Evolutionary conservation across 1,139 yeast genomes (phyloP).

Genomic region (Geotrichum macrosporum): DNA sequence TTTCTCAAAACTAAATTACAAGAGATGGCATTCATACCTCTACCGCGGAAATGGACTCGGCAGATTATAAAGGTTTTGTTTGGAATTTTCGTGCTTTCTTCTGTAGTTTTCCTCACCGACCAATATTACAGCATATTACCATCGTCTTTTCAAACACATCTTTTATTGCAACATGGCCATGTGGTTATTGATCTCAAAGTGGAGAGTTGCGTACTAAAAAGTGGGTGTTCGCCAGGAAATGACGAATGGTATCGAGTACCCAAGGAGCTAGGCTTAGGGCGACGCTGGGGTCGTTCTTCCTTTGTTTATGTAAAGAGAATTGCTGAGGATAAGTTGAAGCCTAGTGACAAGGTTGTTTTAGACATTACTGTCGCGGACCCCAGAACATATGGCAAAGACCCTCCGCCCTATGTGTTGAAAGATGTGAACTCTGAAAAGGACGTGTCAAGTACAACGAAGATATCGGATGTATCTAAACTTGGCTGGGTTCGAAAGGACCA

Average conservation of each 20-base stretch:
- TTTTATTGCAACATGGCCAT: constrained; percentile 29
- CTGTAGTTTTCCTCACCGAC: constrained; percentile 30
- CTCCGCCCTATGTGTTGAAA: constrained; percentile 25
- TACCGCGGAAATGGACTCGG: constrained; percentile 34
- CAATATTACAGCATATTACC: constrained; percentile 36
- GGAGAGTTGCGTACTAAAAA: constrained; percentile 30
- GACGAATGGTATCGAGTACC: constrained; percentile 36
- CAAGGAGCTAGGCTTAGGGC: constrained; percentile 36
- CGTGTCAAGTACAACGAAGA: constrained; percentile 2
- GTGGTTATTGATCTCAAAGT: constrained; percentile 36
- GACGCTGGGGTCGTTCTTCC: constrained; percentile 34
- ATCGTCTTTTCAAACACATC: constrained; percentile 31
- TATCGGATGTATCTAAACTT: constrained; percentile 16
- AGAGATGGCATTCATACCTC: constrained; percentile 10
- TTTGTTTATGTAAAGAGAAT: constrained; percentile 32
- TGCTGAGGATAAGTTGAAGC: constrained; percentile 30
- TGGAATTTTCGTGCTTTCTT: constrained; percentile 24
- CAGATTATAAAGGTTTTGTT: constrained; percentile 29
- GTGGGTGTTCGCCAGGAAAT: constrained; percentile 29
- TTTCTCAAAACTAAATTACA: not conserved
- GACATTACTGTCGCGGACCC: constrained; percentile 29
- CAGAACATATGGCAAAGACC: constrained; percentile 11
- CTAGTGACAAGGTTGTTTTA: constrained; percentile 31
- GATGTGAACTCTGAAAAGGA: constrained; percentile 22
- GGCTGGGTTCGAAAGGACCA: constrained; percentile 42